Evolutionary conservation across 2,329 filamentous ascomycete genomes (phyloP).

Genomic region (Stemphylium beticola): DNA sequence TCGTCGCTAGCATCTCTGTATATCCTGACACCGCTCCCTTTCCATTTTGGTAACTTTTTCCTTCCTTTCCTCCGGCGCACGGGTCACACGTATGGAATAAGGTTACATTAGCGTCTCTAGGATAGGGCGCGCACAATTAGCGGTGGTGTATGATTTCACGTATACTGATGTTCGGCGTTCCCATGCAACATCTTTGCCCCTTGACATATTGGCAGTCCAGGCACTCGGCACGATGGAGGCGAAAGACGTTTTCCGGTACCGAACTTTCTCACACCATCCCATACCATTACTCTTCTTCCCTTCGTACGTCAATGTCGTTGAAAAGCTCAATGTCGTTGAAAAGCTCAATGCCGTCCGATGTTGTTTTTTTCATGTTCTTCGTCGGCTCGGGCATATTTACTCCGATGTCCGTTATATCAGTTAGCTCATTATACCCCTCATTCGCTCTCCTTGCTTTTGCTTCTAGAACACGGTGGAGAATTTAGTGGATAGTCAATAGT

Average conservation of each 20-base stretch:
- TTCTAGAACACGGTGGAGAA: conserved; percentile 15
- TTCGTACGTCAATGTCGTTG: conserved; percentile 3
- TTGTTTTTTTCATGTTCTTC: neutral
- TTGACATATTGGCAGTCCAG: conserved; percentile 14
- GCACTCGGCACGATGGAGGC: conserved; percentile 18
- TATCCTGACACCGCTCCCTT: conserved; percentile 7
- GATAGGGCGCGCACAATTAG: conserved; percentile 14
- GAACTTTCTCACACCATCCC: conserved; percentile 7
- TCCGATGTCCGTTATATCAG: conserved; percentile 4
- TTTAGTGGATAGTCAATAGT: conserved; percentile 10
- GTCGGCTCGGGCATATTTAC: neutral
- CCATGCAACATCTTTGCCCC: conserved; percentile 13
- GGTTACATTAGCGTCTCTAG: conserved; percentile 10
- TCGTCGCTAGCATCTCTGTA: conserved; percentile 16
- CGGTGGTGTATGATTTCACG: conserved; percentile 22
- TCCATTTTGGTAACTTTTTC: conserved; percentile 2
- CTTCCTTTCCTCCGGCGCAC: conserved; percentile 21
- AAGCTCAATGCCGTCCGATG: conserved; percentile 6
- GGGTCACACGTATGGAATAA: conserved; percentile 5
- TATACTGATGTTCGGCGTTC: conserved; percentile 24
- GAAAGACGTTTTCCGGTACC: conserved; percentile 5
- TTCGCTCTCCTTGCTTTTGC: conserved; percentile 6
- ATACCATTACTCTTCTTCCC: neutral
- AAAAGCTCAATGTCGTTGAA: conserved; percentile 9
- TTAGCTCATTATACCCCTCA: conserved; percentile 15